Percentiles rank a stretch among this genome's conserved stretches.
These are phyloP conservation scores for Davidsoniella eucalypti DNA, from an alignment of 2,329 filamentous ascomycete species.

Conservation along the genomic window DNA sequence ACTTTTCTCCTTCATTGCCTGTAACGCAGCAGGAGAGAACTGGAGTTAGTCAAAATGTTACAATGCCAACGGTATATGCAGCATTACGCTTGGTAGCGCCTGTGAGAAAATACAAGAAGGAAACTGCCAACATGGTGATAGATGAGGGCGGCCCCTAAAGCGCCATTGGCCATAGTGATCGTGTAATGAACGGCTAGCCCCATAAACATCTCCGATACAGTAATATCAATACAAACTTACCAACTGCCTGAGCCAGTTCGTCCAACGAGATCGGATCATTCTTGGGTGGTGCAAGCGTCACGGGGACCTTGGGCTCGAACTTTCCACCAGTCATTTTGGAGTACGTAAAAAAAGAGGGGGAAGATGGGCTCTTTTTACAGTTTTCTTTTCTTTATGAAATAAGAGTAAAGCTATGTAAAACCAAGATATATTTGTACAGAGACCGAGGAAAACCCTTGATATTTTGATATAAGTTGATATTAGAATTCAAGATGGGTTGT, in stretches of 20 bases:
- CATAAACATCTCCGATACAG: background rate
- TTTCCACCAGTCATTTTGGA: conserved; percentile 36
- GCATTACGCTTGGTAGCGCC: background rate
- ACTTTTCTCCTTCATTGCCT: conserved; percentile 50
- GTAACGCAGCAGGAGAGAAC: background rate
- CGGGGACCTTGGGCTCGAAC: conserved; percentile 64
- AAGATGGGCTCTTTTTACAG: background rate
- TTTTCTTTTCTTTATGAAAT: background rate
- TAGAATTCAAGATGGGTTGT: too few species aligned
- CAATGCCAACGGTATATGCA: background rate
- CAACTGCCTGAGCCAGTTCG: conserved; percentile 65
- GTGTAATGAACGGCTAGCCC: background rate
- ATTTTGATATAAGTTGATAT: too few species aligned
- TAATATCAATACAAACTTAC: conserved; percentile 32
- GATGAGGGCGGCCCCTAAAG: background rate
- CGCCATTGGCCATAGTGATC: background rate
- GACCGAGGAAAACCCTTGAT: too few species aligned
- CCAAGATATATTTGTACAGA: background rate
- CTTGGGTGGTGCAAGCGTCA: conserved; percentile 69
- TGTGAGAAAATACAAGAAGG: background rate
- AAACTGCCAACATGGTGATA: too few species aligned
- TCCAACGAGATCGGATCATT: conserved; percentile 70
- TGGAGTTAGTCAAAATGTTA: background rate
- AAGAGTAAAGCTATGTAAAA: background rate
- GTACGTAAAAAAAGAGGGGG: background rate